These are phyloP conservation scores for Phytopythium chamaehyphon DNA, from an alignment of 352 stramenopile genomes.

Conservation along the genomic window DNA sequence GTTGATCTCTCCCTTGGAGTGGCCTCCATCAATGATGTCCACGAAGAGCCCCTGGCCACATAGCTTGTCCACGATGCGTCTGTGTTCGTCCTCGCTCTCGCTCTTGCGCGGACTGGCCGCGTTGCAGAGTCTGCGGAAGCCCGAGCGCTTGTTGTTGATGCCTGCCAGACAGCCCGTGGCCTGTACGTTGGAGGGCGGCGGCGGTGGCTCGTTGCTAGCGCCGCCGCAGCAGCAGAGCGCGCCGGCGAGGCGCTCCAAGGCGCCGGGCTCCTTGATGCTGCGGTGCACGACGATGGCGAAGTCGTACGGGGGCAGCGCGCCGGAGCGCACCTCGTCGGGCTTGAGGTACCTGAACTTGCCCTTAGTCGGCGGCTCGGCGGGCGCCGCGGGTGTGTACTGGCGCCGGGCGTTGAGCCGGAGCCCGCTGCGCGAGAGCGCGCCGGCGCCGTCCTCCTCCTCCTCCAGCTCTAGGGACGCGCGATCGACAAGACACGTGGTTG, in stretches of 20 bases:
- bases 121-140: slow-evolving; percentile 68
- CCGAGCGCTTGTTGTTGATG: slow-evolving; percentile 34
- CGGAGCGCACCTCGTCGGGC: slow-evolving; percentile 69
- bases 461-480: slow-evolving; percentile 21
- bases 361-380: slow-evolving; percentile 10
- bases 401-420: slow-evolving; percentile 10
- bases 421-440: slow-evolving; percentile 1
- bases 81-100: slow-evolving; percentile 80
- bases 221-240: slow-evolving; percentile 38
- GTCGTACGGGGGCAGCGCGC: slow-evolving; percentile 58
- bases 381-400: slow-evolving; percentile 23
- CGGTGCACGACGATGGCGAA: slow-evolving; percentile 81
- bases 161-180: slow-evolving; percentile 1
- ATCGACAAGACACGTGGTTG: slow-evolving; percentile 57
- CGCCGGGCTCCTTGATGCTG: slow-evolving; percentile 40
- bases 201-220: slow-evolving; percentile 3
- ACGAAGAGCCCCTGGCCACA: slow-evolving; percentile 67
- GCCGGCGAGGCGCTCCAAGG: slow-evolving; percentile 18
- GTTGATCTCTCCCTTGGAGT: slow-evolving; percentile 81
- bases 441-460: slow-evolving; percentile 9
- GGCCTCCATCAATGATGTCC: slow-evolving; percentile 81
- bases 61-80: slow-evolving; percentile 72
- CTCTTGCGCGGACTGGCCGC: slow-evolving; percentile 33
- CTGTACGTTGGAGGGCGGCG: neutral
- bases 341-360: slow-evolving; percentile 81